Base-by-base conservation (phyloP, 345 rosid species). In the Fremontodendron californicum region DNA sequence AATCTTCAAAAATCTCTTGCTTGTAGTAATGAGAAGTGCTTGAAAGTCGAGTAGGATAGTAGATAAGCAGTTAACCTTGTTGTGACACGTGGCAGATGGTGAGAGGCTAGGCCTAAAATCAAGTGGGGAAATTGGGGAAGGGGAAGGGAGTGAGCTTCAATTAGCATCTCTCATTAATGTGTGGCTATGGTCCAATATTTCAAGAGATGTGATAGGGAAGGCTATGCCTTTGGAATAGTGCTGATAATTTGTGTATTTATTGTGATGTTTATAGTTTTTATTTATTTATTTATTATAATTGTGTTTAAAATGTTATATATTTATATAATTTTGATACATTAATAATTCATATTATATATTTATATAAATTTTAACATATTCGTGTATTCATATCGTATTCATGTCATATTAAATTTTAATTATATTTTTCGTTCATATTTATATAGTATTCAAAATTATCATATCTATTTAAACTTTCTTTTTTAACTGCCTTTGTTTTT, bases 11-110 rank as follows among this genome's bases (percentile, higher is more conserved):
- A 16, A n/a, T n/a, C 57, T 40, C 51, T 71, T 65, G 58, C 48
- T 51, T 25, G 72, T 25, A 25, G 67, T 23, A 4, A 21, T n/a
- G 12, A 39, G 70, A 68, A 29, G 60, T 39, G 70, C n/a, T 70
- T 76, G 37, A 1, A 55, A 9, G 33, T 23, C 6, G 25, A 60
- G 62, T 49, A 27, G 81, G 77, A 66, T 51, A 69, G 57, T 60
- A 80, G 88, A 86, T 85, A 89, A 82, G 87, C 85, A 78, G 79
- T 79, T 78, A 39, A 82, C 74, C 15, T 29, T 3, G 75, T 63
- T 0, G 13, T 46, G 87, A 66, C 89, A 88, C 78, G 85, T 86
- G 87, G 86, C 70, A 21, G 57, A n/a, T 78, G 79, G 0, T 23
- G 78, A 77, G 78, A 35, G 73, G 84, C 77, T 78, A 58, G 85